Evolutionary conservation across 768 basidiomycete genomes (phyloP).

Genomic region (Tricholoma saponaceum): DNA sequence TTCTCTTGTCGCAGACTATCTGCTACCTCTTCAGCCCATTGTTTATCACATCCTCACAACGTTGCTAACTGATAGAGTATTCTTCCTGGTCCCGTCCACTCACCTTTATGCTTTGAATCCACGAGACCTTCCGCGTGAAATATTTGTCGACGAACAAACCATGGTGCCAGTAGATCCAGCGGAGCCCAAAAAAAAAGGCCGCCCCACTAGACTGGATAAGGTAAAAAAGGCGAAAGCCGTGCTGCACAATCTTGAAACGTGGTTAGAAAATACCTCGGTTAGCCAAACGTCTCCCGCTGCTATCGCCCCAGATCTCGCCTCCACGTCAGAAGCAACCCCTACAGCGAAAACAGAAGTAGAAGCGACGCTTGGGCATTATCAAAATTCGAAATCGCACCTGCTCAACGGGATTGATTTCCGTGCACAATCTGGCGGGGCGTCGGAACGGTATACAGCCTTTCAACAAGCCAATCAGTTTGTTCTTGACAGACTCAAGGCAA

Average conservation of each 20-base stretch:
- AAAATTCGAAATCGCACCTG: slow-evolving; percentile 35
- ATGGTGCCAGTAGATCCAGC: slow-evolving; percentile 17
- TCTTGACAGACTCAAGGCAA: slow-evolving; percentile 47
- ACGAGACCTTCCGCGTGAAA: slow-evolving; percentile 64
- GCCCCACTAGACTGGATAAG: slow-evolving; percentile 61
- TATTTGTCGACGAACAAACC: slow-evolving; percentile 43
- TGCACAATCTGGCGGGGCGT: background rate
- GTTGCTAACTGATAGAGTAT: slow-evolving; percentile 45
- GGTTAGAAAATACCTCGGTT: slow-evolving; percentile 39
- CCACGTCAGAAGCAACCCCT: background rate
- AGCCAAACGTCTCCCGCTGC: background rate
- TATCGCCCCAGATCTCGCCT: background rate
- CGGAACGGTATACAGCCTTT: slow-evolving; percentile 28
- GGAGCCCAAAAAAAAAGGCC: slow-evolving; percentile 51
- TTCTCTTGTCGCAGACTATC: slow-evolving; percentile 32
- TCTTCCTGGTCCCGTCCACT: slow-evolving; percentile 58
- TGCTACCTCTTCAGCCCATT: slow-evolving; percentile 47
- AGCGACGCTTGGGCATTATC: slow-evolving; percentile 31
- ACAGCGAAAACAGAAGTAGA: background rate
- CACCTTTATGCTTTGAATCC: slow-evolving; percentile 52
- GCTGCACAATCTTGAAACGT: slow-evolving; percentile 43
- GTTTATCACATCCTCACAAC: slow-evolving; percentile 44
- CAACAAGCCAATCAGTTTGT: slow-evolving; percentile 46
- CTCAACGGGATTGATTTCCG: slow-evolving; percentile 28
- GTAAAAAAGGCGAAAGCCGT: slow-evolving; percentile 48